Percentiles rank a stretch among this genome's conserved stretches.
Conservation (phyloP, 1,284 basidiomycete species). For the Microstroma glucosiphilum region DNA sequence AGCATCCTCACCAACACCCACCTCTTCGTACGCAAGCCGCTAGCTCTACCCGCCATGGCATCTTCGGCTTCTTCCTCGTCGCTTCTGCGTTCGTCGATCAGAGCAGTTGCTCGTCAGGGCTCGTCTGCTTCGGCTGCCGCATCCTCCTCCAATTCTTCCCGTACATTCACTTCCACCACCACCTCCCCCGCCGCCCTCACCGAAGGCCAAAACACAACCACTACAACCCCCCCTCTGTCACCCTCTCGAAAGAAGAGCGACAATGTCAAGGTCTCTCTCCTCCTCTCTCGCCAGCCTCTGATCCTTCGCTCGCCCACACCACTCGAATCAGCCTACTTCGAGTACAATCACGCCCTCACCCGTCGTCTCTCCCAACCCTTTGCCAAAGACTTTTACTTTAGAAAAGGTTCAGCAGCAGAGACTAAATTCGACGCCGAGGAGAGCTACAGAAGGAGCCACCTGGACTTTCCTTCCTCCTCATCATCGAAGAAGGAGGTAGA, state of each 20-base stretch:
- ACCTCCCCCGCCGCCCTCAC: too few relatives aligned
- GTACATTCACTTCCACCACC: too few relatives aligned
- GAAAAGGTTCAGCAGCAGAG: constrained; percentile 79
- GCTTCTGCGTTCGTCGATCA: too few relatives aligned
- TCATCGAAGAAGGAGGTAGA: constrained; percentile 3
- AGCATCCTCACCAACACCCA: too few relatives aligned
- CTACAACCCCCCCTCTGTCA: background rate
- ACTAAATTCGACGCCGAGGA: constrained; percentile 66
- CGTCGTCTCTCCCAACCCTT: constrained; percentile 83
- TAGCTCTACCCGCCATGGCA: too few relatives aligned
- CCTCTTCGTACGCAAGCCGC: too few relatives aligned
- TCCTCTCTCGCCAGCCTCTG: constrained; percentile 78
- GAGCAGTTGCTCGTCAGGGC: too few relatives aligned
- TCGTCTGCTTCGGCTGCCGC: too few relatives aligned
- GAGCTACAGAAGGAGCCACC: constrained; percentile 23
- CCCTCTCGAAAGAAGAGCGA: background rate
- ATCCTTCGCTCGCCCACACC: constrained; percentile 68
- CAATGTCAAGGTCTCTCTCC: constrained; percentile 55
- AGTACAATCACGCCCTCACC: constrained; percentile 75
- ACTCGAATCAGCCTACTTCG: constrained; percentile 78
- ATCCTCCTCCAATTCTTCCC: too few relatives aligned
- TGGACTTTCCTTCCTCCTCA: constrained; percentile 4
- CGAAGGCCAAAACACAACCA: background rate
- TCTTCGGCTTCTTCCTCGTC: too few relatives aligned
- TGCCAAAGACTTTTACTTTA: constrained; percentile 88